Base-by-base conservation (phyloP, 1,284 basidiomycete species). In the Trametes hirsuta region DNA sequence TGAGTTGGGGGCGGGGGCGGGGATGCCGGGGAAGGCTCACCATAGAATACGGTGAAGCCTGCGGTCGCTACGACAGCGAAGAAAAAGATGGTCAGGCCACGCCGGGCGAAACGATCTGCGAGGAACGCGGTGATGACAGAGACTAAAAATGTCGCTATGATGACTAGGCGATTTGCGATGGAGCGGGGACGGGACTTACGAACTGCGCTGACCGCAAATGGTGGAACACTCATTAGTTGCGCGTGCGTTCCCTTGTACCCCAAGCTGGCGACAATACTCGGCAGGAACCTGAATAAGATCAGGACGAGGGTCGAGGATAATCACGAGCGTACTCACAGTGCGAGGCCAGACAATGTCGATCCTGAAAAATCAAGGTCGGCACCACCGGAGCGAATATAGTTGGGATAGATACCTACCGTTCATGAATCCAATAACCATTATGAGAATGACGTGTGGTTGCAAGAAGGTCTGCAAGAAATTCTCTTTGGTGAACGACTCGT, bases 41-140 rank as follows among this genome's bases (percentile, higher is more conserved):
- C 70, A 55, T 88, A 85, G 21, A 84, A 82, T 21, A 88, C 67
- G 3, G 58, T 87, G 84, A 25, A 83, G 80, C 36, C 88, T 66
- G 4, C 72, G 0, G 87, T 82, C 64, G 88, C 87, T 66, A 66
- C 44, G n/a, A 78, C 15, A 1, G 75, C 71, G 47, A 80, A 74
- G 10, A 76, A 63, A 14, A 75, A 65, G 2, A 79, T 78, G 37
- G 80, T 70, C 0, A 75, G 52, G 12, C 79, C 59, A 77, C 79
- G 49, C 83, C 58, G 49, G 12, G 47, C 53, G 37, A 55, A 59
- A 6, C 61, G 61, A 30, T 62, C 61, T 4, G 56, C 56, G 25
- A 58, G 41, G 47, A 61, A 59, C 1, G 65, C 64, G 11, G 65
- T 61, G 18, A 62, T 37, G 48, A 66, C 53, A 14, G 63, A 61